Evolutionary conservation across 2,329 filamentous ascomycete species (phyloP), one percentile per base, ranked within the genome.

Genomic region (Grosmannia serpens): DNA sequence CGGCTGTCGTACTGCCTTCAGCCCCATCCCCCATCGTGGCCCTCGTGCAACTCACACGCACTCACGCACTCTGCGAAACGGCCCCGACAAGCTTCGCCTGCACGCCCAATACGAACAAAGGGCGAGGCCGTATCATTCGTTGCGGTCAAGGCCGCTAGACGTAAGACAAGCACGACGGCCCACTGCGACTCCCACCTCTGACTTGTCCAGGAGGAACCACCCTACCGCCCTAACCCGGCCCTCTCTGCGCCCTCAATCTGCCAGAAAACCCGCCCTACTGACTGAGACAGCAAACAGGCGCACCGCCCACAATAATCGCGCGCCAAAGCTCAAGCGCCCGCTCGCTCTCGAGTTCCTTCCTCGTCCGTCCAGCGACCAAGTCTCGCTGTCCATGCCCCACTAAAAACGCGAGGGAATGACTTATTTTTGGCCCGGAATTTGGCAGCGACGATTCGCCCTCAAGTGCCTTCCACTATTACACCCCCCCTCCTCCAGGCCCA

Each of bases 251-350:
- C 46, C 46, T 24, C n/a, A 49, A 49, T 24, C 46, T 24, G 46
- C 46, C 46, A 49, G n/a, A 13, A 24, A 24, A 24, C n/a, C 41
- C n/a, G 41, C 20, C 41, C 41, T 46, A 46, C 41, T n/a, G 41
- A 46, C 20, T 53, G 33, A 53, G 52, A 29, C 52, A 38, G 31
- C 52, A 49, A 57, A 53, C 59, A 56, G 57, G 49, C 59, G 61
- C 61, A 56, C 35, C 35, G 35, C 35, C 55, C 53, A 29, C 52
- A 22, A 55, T 62, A 62, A 62, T 62, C 61, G 61, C 61, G 61
- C 61, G 61, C 60, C 61, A 62, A 62, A 61, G 20, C 35, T 55
- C 61, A 62, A 61, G 61, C 61, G 61, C 61, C 61, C 41, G 29
- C 22, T 17, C 31, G 20, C n/a, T n/a, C 35, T 17, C 24, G 20